phyloP scores from a whole-genome alignment of 495 filamentous ascomycete species.

The Chaetomium cochliodes region DNA sequence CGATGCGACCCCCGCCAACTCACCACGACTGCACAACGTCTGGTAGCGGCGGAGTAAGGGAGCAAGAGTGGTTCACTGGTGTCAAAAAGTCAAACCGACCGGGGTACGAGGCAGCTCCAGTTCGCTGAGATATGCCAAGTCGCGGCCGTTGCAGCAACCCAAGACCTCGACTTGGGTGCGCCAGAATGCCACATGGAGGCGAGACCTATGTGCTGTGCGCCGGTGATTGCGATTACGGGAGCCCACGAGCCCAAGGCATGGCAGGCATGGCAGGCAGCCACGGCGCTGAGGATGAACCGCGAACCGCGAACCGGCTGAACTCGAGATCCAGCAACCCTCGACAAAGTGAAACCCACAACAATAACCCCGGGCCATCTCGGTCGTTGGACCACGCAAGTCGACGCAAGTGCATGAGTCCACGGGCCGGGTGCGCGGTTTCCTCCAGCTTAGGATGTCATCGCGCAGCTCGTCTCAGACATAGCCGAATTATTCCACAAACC shows the following conservation, averaged over 20 bases:
- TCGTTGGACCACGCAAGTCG: constrained; percentile 25
- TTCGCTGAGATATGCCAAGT: background rate
- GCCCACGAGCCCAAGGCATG: background rate
- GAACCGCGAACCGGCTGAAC: constrained; percentile 27
- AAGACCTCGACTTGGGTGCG: background rate
- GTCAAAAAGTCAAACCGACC: constrained; percentile 2
- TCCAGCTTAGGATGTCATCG: background rate
- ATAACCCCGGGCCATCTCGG: constrained; percentile 14
- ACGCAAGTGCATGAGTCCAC: constrained; percentile 14
- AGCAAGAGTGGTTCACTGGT: background rate
- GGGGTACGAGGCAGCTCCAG: background rate
- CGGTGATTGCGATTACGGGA: background rate
- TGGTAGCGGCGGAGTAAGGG: background rate
- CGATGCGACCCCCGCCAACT: constrained; percentile 21
- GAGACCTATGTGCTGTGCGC: constrained; percentile 1
- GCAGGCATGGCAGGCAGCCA: background rate
- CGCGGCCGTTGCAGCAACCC: background rate
- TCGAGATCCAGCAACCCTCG: constrained; percentile 23
- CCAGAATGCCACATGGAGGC: background rate
- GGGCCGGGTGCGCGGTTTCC: constrained; percentile 22
- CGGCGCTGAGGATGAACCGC: constrained; percentile 8
- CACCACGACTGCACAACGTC: background rate
- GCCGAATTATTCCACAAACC: constrained; percentile 25
- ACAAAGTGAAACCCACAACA: constrained; percentile 33
- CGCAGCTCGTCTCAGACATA: constrained; percentile 31